Evolutionary conservation across 306 rosid species (phyloP).

Genomic region (Vachellia pachyceras): DNA sequence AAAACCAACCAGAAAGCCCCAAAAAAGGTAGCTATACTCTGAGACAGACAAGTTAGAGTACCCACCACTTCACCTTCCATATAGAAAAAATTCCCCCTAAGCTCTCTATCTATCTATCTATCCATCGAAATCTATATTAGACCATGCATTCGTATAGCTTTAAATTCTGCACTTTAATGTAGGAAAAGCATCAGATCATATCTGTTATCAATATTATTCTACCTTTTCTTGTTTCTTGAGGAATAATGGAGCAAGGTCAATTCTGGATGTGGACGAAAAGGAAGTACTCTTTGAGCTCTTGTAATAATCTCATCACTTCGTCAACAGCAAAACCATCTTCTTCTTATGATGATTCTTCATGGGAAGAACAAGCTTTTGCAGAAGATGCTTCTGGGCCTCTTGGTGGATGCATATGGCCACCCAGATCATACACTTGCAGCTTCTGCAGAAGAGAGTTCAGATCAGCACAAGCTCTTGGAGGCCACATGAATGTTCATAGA

Average conservation of each 20-base stretch:
- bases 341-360: conserved; percentile 63
- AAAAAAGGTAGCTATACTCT: conserved; percentile 29
- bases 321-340: conserved; percentile 36
- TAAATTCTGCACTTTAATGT: conserved; percentile 31
- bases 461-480: conserved; percentile 94
- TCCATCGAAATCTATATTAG: conserved; percentile 8
- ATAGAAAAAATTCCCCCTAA: conserved; percentile 42
- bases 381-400: conserved; percentile 79
- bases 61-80: conserved; percentile 68
- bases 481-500: conserved; percentile 97
- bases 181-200: neutral
- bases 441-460: conserved; percentile 91
- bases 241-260: conserved; percentile 74
- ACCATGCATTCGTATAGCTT: conserved; percentile 27
- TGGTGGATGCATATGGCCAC: conserved; percentile 96
- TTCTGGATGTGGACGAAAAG: conserved; percentile 69
- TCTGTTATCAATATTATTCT: conserved; percentile 3
- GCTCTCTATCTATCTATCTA: conserved; percentile 34
- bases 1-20: conserved; percentile 47
- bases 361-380: conserved; percentile 97
- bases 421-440: conserved; percentile 90
- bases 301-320: conserved; percentile 6
- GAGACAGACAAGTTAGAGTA: conserved; percentile 51
- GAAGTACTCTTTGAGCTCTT: conserved; percentile 51
- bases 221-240: neutral